Conservation (phyloP, 208 protist species). For the Wallacemonas collosoma region DNA sequence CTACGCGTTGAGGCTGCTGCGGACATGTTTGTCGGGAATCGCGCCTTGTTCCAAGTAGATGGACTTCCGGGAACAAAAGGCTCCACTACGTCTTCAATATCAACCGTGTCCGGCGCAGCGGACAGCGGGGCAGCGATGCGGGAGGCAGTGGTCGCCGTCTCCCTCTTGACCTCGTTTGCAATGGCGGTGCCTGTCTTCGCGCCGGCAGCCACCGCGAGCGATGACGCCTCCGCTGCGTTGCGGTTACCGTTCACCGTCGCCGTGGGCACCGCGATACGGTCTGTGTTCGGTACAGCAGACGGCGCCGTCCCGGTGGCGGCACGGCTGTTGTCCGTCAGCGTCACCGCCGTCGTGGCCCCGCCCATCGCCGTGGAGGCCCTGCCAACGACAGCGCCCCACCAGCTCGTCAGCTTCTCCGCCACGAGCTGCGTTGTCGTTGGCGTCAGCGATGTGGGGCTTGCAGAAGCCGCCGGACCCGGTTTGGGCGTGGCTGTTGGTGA, state of each 20-base stretch:
- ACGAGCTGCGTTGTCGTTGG: background rate
- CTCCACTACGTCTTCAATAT: constrained; percentile 3
- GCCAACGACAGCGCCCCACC: constrained; percentile 7
- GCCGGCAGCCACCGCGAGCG: too few species aligned
- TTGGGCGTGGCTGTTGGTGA: too few species aligned
- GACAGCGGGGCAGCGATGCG: background rate
- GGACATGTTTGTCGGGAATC: constrained; percentile 10
- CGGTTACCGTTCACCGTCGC: background rate
- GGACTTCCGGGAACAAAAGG: constrained; percentile 15
- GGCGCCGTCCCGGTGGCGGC: too few species aligned
- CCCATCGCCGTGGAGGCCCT: background rate
- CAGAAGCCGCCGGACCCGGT: too few species aligned
- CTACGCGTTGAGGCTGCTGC: background rate
- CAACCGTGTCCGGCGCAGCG: background rate
- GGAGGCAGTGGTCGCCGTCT: background rate
- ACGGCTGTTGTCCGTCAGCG: background rate
- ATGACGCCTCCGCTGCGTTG: too few species aligned
- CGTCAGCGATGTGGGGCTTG: too few species aligned
- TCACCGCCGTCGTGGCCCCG: background rate
- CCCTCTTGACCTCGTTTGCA: background rate
- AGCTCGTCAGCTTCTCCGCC: constrained; percentile 1
- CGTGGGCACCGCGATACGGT: too few species aligned
- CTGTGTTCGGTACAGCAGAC: too few species aligned
- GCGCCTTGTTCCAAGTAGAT: constrained; percentile 16
- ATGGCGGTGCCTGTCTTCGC: background rate